These are phyloP conservation scores for Trametes sanguinea DNA, from an alignment of 768 basidiomycete genomes.

Conservation along the genomic window DNA sequence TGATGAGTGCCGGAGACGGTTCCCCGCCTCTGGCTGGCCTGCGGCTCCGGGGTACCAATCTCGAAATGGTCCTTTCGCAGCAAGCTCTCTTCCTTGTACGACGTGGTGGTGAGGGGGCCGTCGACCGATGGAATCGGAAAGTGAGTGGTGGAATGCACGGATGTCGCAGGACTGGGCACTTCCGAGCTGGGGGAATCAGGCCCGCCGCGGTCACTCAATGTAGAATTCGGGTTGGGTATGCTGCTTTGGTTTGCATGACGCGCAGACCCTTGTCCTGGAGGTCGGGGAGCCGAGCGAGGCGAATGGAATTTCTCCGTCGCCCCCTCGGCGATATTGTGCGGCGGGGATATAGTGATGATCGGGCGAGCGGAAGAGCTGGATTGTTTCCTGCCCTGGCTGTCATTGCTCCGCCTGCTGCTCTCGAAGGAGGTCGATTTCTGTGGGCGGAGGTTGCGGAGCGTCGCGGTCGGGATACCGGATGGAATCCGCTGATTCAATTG, in stretches of 20 bases:
- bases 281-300: constrained; percentile 17
- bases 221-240: constrained; percentile 5
- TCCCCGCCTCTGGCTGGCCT: constrained; percentile 7
- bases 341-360: constrained; percentile 33
- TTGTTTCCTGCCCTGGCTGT: constrained; percentile 19
- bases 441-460: constrained; percentile 21
- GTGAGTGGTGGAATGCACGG: constrained; percentile 22
- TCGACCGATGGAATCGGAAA: constrained; percentile 21
- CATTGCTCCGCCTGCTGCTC: constrained; percentile 18
- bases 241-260: constrained; percentile 14
- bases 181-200: constrained; percentile 15
- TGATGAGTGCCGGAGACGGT: constrained; percentile 10
- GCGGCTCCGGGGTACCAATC: neutral
- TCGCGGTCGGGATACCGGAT: constrained; percentile 18
- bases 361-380: constrained; percentile 21
- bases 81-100: constrained; percentile 21
- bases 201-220: constrained; percentile 6
- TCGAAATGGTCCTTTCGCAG: constrained; percentile 23
- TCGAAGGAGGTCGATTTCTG: constrained; percentile 33
- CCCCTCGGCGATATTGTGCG: constrained; percentile 13
- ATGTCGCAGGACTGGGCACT: constrained; percentile 4
- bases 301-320: constrained; percentile 4
- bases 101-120: neutral
- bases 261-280: constrained; percentile 4
- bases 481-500: constrained; percentile 9